phyloP scores from a whole-genome alignment of 106 monocot genomes.

The Dendrobium officinale region DNA sequence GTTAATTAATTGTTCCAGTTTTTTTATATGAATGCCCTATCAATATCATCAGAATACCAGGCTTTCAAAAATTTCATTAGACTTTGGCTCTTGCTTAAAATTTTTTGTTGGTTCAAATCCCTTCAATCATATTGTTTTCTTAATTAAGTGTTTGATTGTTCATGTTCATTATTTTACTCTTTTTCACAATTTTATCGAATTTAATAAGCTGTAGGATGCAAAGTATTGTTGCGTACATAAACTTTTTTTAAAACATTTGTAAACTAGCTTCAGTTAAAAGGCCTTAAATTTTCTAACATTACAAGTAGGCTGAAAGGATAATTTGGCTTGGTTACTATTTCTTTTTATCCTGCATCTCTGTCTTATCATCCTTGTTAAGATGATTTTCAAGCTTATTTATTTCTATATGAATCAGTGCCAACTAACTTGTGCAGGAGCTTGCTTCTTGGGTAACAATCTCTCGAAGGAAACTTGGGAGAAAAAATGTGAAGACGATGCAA shows the following conservation, averaged over 20 bases:
- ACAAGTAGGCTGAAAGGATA: not conserved
- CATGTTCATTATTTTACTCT: not conserved
- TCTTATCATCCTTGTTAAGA: not conserved
- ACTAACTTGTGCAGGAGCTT: constrained; percentile 9
- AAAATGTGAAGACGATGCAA: not conserved
- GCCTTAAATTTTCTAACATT: too few species aligned
- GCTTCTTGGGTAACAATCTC: not conserved
- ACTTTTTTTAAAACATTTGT: too few species aligned
- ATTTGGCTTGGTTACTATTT: not conserved
- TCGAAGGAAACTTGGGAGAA: constrained; percentile 7
- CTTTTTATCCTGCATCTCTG: not conserved
- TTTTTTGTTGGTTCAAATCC: not conserved
- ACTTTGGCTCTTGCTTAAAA: not conserved
- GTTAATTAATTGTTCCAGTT: not conserved
- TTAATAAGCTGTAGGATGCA: not conserved
- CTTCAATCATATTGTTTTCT: not conserved
- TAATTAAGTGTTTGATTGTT: not conserved
- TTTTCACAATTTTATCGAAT: not conserved
- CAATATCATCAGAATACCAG: not conserved
- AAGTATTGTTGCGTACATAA: not conserved
- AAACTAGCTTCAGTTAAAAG: too few species aligned
- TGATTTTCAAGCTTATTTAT: not conserved
- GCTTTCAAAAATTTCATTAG: not conserved
- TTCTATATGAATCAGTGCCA: not conserved
- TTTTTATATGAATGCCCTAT: not conserved